Evolutionary conservation across 257 asterid genomes (phyloP).

Genomic region (Datura wrightii): DNA sequence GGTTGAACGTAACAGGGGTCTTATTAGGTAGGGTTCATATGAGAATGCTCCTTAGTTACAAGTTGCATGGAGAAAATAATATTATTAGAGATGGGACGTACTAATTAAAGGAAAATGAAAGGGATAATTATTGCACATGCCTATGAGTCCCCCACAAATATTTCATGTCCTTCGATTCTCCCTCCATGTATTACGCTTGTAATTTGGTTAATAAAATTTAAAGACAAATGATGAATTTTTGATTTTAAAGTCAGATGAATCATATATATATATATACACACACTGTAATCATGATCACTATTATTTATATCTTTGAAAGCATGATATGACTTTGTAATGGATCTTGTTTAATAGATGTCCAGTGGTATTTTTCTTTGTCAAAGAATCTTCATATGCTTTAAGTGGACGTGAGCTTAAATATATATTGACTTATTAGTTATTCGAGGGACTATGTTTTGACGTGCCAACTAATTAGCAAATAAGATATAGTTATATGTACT

Average conservation of each 20-base stretch:
- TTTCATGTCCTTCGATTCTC: not conserved
- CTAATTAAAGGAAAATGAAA: conserved; percentile 18
- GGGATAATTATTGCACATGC: conserved; percentile 8
- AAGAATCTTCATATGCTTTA: not conserved
- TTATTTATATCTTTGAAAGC: not conserved
- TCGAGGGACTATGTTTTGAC: not conserved
- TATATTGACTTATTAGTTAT: not conserved
- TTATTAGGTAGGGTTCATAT: conserved; percentile 18
- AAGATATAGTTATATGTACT: too few species aligned
- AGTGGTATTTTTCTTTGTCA: not conserved
- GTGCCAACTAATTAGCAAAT: not conserved
- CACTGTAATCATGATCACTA: not conserved
- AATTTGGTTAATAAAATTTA: not conserved
- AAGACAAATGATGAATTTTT: not conserved
- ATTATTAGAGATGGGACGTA: not conserved
- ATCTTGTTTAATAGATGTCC: not conserved
- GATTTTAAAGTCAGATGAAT: not conserved
- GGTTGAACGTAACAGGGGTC: not conserved
- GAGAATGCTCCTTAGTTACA: conserved; percentile 1
- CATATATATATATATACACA: not conserved
- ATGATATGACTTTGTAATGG: not conserved
- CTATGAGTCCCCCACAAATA: conserved; percentile 1
- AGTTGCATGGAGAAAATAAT: not conserved
- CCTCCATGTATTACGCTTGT: conserved; percentile 3
- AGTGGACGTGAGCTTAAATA: not conserved